A percentile compares a stretch with the other conserved stretches of the same genome.
phyloP scores from a whole-genome alignment of 2,329 filamentous ascomycete species.

The Arthroderma sp. region DNA sequence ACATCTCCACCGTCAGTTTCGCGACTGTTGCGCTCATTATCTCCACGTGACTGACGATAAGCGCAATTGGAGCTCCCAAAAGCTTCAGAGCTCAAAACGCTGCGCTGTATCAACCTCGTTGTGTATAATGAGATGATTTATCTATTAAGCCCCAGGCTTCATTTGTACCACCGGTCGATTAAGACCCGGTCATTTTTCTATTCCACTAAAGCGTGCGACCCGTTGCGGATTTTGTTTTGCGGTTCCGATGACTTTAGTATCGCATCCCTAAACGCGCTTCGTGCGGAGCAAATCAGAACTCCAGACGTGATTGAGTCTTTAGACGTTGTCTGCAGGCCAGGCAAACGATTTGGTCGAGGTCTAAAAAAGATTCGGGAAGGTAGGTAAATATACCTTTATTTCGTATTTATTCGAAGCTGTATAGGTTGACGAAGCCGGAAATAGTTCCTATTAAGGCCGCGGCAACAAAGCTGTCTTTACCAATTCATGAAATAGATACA shows the following conservation, averaged over 20 bases:
- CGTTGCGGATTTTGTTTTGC: conserved; percentile 80
- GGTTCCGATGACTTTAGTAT: conserved; percentile 88
- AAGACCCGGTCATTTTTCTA: conserved; percentile 10
- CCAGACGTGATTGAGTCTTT: conserved; percentile 55
- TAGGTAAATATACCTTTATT: conserved; percentile 17
- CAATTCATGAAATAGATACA: conserved; percentile 62
- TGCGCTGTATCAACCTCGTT: no score
- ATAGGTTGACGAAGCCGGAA: neutral
- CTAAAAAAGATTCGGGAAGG: conserved; percentile 55
- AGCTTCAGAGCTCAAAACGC: neutral
- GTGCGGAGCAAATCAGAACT: conserved; percentile 43
- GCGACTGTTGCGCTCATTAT: no score
- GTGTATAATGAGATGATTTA: neutral
- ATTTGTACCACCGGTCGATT: conserved; percentile 11
- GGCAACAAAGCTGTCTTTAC: conserved; percentile 51
- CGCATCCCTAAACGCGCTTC: conserved; percentile 56
- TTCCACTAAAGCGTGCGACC: conserved; percentile 30
- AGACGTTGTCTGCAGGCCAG: conserved; percentile 70
- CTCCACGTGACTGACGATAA: no score
- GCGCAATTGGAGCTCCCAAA: neutral
- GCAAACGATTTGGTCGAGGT: conserved; percentile 65
- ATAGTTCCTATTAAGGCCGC: conserved; percentile 60
- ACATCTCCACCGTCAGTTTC: no score
- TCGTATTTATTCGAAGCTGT: neutral
- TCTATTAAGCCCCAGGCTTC: conserved; percentile 7